Evolutionary conservation across 2,329 filamentous ascomycete species (phyloP).

Genomic region (Talaromyces atroroseus): DNA sequence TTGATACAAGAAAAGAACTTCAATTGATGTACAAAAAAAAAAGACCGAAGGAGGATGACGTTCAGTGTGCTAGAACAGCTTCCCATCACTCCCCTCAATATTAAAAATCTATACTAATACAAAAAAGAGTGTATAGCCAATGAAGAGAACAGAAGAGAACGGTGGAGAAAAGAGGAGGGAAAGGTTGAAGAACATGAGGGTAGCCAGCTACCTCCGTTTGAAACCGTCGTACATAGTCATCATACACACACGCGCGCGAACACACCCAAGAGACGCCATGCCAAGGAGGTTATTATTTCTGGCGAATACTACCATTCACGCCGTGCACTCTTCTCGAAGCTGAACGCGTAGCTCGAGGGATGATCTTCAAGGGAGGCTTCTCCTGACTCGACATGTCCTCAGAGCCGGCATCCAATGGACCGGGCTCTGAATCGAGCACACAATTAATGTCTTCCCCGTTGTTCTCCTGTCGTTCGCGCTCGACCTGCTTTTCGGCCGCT

Average conservation of each 20-base stretch:
- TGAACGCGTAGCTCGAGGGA: conserved; percentile 27
- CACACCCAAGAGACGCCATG: background rate
- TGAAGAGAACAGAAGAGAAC: background rate
- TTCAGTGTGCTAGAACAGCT: background rate
- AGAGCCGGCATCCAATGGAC: conserved; percentile 16
- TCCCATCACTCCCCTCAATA: background rate
- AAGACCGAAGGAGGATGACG: background rate
- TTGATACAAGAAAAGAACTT: background rate
- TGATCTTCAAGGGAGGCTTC: conserved; percentile 19
- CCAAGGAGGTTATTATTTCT: conserved; percentile 19
- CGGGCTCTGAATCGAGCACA: conserved; percentile 21
- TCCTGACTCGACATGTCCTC: conserved; percentile 25
- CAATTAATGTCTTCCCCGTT: conserved; percentile 16
- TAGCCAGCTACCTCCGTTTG: conserved; percentile 12
- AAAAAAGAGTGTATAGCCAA: conserved; percentile 2
- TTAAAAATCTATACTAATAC: conserved; percentile 6
- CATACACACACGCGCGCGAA: background rate
- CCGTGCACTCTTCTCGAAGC: conserved; percentile 35
- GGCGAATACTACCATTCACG: conserved; percentile 37
- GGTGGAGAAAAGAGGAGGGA: background rate
- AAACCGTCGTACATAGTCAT: conserved; percentile 14
- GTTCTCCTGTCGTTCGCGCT: conserved; percentile 40
- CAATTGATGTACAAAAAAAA: background rate
- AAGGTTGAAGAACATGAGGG: conserved; percentile 1
- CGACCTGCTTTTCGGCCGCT: conserved; percentile 53